phyloP scores from a whole-genome alignment of 495 filamentous ascomycete species.

The Neurospora sp. region DNA sequence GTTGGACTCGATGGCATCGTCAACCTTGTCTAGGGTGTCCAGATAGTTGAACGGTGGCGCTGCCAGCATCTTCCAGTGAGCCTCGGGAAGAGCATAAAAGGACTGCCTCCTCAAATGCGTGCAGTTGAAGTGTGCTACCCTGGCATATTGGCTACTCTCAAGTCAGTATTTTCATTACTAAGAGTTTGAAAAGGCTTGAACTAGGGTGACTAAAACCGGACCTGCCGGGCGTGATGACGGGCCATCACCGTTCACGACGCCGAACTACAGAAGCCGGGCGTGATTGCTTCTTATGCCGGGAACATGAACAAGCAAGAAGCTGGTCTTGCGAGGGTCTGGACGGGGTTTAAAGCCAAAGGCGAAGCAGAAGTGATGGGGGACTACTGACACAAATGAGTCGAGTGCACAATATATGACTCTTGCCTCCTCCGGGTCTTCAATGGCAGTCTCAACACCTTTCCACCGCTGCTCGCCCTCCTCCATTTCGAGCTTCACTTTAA shows the following conservation, averaged over 20 bases:
- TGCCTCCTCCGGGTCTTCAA: conserved; percentile 64
- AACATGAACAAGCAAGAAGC: background rate
- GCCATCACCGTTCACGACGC: background rate
- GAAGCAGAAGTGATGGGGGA: background rate
- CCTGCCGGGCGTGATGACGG: background rate
- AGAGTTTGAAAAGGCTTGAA: background rate
- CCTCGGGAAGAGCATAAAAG: conserved; percentile 81
- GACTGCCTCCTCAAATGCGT: conserved; percentile 82
- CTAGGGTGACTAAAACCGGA: background rate
- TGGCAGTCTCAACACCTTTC: conserved; percentile 48
- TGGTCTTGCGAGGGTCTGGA: background rate
- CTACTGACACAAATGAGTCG: conserved; percentile 76
- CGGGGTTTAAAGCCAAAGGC: background rate
- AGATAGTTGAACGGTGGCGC: conserved; percentile 73
- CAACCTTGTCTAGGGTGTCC: conserved; percentile 62
- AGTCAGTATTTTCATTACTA: background rate
- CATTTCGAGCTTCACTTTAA: conserved; percentile 1
- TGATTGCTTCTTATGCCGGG: background rate
- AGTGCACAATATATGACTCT: conserved; percentile 65
- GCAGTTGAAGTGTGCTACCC: conserved; percentile 69
- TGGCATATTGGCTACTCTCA: conserved; percentile 65
- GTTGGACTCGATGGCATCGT: conserved; percentile 83
- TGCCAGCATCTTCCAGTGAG: conserved; percentile 72
- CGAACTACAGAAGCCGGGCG: background rate
- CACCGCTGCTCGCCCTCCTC: conserved; percentile 31